phyloP scores from a whole-genome alignment of 2,329 filamentous ascomycete genomes.

The Neophaeococcomyces mojaviensis region DNA sequence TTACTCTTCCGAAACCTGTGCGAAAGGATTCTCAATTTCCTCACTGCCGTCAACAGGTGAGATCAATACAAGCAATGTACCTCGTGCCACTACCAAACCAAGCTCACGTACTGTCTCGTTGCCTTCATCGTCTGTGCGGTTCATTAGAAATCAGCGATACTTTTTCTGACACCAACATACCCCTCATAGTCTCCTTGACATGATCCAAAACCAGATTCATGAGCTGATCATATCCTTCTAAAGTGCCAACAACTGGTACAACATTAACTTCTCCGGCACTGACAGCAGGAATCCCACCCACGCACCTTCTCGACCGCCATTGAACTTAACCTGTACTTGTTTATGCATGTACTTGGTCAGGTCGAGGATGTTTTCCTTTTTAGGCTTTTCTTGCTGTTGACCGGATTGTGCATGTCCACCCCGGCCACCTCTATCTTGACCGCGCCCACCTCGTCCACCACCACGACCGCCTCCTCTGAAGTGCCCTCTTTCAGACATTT shows the following conservation, averaged over 20 bases:
- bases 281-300: slow-evolving; percentile 10
- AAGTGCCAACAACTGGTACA: slow-evolving; percentile 65
- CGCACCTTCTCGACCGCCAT: slow-evolving; percentile 81
- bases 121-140: slow-evolving; percentile 71
- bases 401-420: slow-evolving; percentile 38
- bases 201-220: slow-evolving; percentile 98
- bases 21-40: slow-evolving; percentile 90
- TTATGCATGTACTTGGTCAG: slow-evolving; percentile 96
- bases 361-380: slow-evolving; percentile 98
- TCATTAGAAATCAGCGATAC: slow-evolving; percentile 14
- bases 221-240: slow-evolving; percentile 93
- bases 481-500: slow-evolving; percentile 41
- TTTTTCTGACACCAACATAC: slow-evolving; percentile 40
- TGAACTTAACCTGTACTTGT: slow-evolving; percentile 91
- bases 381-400: slow-evolving; percentile 64
- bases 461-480: slow-evolving; percentile 43
- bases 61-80: slow-evolving; percentile 85
- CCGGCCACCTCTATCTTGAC: slow-evolving; percentile 29
- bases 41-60: slow-evolving; percentile 91
- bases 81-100: slow-evolving; percentile 81
- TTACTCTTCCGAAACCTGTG: slow-evolving; percentile 59
- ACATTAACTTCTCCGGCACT: not conserved
- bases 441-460: slow-evolving; percentile 24
- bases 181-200: slow-evolving; percentile 80
- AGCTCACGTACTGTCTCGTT: slow-evolving; percentile 75